Evolutionary conservation across 2,329 filamentous ascomycete species (phyloP), one percentile per base, ranked within the genome.

Genomic region (Stagonosporopsis rhizophila): DNA sequence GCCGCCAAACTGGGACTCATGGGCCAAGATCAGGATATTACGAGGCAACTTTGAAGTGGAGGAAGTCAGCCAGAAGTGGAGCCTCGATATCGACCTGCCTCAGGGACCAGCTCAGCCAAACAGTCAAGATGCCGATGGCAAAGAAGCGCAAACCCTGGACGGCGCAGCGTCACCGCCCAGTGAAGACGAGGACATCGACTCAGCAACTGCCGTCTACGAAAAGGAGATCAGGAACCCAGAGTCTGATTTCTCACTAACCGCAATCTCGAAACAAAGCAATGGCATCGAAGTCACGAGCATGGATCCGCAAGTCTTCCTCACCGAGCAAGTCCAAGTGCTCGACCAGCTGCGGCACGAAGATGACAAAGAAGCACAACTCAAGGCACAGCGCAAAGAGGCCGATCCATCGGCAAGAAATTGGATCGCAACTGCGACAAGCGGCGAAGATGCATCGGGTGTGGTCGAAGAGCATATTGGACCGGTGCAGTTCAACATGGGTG

Each of bases 401-500:
- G 66, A 70, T 9, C 61, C 70, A 0, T 60, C 62, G 2, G 62
- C 66, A 20, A 44, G 70, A 11, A 60, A 63, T 0, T 71, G 52
- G 40, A 44, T 54, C 1, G 32, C 48, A 9, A 44, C 53, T 22
- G 23, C n/a, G 3, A 34, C 47, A 19, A 28, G 37, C n/a, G 34
- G 60, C 9, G 71, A 74, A 0, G 72, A 73, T 20, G 62, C 59
- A 8, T 74, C 73, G 37, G 72, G 74, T n/a, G 71, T 78, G 11
- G 75, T 78, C 4, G 75, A 78, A 51, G 74, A 77, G 56, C 92
- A 96, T 68, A 96, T 96, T 69, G 93, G 93, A 0, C 92, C 93
- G 0, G 92, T 97, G 62, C 92, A 96, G 72, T 97, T 98, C 80
- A 99, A 99, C 74, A 95, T 99, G 84, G 95, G 95, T 38, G 95